Conservation (phyloP, 805 yeast genomes). For the Zygosaccharomyces bailii region DNA sequence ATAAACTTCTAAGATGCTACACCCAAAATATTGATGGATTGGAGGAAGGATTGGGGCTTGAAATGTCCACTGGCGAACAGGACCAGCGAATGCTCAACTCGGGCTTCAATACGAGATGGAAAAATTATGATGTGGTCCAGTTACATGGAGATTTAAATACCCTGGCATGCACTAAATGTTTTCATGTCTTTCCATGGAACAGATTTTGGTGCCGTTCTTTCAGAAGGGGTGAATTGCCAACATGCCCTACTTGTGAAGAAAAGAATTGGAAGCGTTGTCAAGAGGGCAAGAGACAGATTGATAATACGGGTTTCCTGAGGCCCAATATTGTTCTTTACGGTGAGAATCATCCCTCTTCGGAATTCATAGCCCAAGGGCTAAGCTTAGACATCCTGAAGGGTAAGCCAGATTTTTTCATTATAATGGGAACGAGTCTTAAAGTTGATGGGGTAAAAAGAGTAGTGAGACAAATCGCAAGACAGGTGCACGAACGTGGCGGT, state of each 20-base stretch:
- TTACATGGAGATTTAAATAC: constrained; percentile 84
- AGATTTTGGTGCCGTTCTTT: constrained; percentile 45
- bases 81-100: constrained; percentile 22
- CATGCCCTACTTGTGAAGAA: constrained; percentile 66
- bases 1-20: constrained; percentile 76
- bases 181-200: constrained; percentile 57
- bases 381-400: constrained; percentile 55
- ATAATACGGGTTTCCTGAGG: constrained; percentile 68
- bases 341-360: constrained; percentile 87
- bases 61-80: constrained; percentile 48
- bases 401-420: constrained; percentile 74
- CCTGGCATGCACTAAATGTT: constrained; percentile 74
- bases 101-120: constrained; percentile 48
- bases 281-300: constrained; percentile 71
- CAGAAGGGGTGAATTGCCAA: constrained; percentile 65
- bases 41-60: constrained; percentile 63
- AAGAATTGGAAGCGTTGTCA: constrained; percentile 53
- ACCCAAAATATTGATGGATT: constrained; percentile 94
- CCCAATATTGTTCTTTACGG: constrained; percentile 93
- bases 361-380: constrained; percentile 67
- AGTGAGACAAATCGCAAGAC: constrained; percentile 63
- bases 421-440: constrained; percentile 88
- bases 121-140: constrained; percentile 72
- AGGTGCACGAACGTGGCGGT: constrained; percentile 77
- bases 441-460: constrained; percentile 85